A percentile compares a stretch with the other conserved stretches of the same genome.
Evolutionary conservation across 148 eudicot genomes (phyloP).

Genomic region (Fagopyrum tataricum): DNA sequence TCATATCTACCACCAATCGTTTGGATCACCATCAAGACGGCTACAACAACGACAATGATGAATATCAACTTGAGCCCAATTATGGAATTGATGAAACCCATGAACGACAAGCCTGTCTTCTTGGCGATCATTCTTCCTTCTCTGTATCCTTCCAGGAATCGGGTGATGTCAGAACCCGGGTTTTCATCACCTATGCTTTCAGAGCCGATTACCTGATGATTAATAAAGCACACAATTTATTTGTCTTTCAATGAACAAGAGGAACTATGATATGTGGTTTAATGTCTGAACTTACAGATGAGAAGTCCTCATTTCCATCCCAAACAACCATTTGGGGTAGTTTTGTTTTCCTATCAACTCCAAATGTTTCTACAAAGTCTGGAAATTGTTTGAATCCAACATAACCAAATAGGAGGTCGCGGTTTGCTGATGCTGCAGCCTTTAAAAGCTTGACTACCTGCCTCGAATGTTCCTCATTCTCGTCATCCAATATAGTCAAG

Average conservation of each 20-base stretch:
- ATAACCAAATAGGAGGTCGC: conserved; percentile 72
- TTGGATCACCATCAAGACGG: conserved; percentile 47
- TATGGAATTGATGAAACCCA: conserved; percentile 61
- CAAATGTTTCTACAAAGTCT: conserved; percentile 76
- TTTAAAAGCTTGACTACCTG: conserved; percentile 53
- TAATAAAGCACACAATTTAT: not conserved
- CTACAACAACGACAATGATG: conserved; percentile 47
- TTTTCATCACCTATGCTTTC: conserved; percentile 69
- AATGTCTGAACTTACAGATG: conserved; percentile 42
- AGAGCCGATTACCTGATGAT: conserved; percentile 60
- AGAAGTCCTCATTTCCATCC: conserved; percentile 88
- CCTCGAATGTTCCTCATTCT: conserved; percentile 51
- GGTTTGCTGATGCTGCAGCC: conserved; percentile 95
- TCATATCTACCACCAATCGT: conserved; percentile 39
- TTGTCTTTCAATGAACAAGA: not conserved
- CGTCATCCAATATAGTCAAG: conserved; percentile 68
- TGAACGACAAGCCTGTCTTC: conserved; percentile 59
- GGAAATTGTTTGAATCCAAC: conserved; percentile 71
- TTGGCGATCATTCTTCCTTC: conserved; percentile 64
- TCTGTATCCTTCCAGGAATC: conserved; percentile 74
- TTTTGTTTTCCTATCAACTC: conserved; percentile 40
- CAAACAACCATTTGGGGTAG: conserved; percentile 93
- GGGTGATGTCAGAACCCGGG: conserved; percentile 61
- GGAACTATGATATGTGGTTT: not conserved
- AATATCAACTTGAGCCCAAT: conserved; percentile 39